Evolutionary conservation across 169 alveolate species (phyloP), one percentile per base, ranked within the genome.

Genomic region (Cryptosporidium ubiquitum): DNA sequence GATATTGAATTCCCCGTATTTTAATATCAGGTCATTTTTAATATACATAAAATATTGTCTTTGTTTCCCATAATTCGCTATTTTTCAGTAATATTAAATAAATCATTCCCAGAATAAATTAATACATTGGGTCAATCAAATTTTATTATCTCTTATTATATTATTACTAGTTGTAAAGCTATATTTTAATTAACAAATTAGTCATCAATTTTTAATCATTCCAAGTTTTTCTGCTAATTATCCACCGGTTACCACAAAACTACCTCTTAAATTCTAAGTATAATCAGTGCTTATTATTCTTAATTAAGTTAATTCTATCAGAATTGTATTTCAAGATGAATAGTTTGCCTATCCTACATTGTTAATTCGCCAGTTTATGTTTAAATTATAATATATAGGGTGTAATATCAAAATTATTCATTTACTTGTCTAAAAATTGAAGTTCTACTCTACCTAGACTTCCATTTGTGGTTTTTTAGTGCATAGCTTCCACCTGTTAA

Each of bases 1-100:
- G n/a, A 52, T 26, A 33, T 55, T 74, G 86, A 74, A 37, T 74
- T 74, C 37, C 60, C 60, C 2, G 60, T 49, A 16, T 70, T 70
- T 70, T 70, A 44, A 51, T 20, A 20, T 20, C 6, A 55, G 9
- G 20, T 23, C 66, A 23, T 9, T 7, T 3, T 2, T 55, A 7
- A 16, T 9, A 4, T 23, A 2, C n/a, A 1, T 4, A n/a, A 20
- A 55, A 9, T 55, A 55, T 5, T 20, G 9, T 26, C 37, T 1
- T 55, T 9, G 3, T 55, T 12, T 6, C 66, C 20, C 37, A 23
- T n/a, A 31, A 55, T 16, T 55, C 16, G 9, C n/a, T 3, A 55
- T 7, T 9, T n/a, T 47, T 47, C 12, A 47, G 12, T 16, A 47
- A 16, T 18, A 14, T 1, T 55, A 23, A 23, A 55, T 55, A 55